phyloP scores from a whole-genome alignment of 108 stramenopile species.

The Schizochytrium sp. region DNA sequence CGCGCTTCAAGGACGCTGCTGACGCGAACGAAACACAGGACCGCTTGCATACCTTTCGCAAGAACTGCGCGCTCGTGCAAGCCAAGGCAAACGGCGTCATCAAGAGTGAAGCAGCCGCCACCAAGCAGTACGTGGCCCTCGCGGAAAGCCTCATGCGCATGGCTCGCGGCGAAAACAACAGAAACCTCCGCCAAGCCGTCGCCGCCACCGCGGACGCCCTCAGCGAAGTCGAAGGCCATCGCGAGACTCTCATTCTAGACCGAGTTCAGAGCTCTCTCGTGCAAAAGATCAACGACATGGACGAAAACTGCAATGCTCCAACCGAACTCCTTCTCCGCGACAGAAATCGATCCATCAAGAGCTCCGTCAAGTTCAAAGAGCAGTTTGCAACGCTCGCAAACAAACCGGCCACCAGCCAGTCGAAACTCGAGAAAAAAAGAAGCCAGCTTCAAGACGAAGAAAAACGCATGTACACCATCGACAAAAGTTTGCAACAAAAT shows the following conservation, averaged over 20 bases:
- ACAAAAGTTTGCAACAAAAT: background rate
- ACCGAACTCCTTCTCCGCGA: background rate
- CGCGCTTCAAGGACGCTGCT: background rate
- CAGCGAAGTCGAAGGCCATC: background rate
- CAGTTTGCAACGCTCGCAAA: background rate
- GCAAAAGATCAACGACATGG: background rate
- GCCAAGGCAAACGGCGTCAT: background rate
- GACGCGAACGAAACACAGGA: background rate
- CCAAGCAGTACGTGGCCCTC: background rate
- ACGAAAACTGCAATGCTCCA: background rate
- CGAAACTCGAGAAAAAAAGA: background rate
- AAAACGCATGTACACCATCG: constrained; percentile 11
- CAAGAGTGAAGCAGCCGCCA: background rate
- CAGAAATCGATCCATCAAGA: background rate
- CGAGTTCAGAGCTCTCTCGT: background rate
- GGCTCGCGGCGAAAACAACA: background rate
- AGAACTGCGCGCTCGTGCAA: background rate
- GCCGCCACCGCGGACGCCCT: background rate
- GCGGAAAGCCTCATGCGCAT: background rate
- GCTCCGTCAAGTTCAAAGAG: constrained; percentile 8
- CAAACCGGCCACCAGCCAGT: background rate
- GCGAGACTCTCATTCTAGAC: background rate
- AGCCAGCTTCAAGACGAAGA: background rate
- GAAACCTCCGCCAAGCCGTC: background rate
- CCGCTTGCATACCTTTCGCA: background rate